These are phyloP conservation scores for Starmerella potacharoeniae DNA, from an alignment of 805 yeast genomes.

Conservation along the genomic window DNA sequence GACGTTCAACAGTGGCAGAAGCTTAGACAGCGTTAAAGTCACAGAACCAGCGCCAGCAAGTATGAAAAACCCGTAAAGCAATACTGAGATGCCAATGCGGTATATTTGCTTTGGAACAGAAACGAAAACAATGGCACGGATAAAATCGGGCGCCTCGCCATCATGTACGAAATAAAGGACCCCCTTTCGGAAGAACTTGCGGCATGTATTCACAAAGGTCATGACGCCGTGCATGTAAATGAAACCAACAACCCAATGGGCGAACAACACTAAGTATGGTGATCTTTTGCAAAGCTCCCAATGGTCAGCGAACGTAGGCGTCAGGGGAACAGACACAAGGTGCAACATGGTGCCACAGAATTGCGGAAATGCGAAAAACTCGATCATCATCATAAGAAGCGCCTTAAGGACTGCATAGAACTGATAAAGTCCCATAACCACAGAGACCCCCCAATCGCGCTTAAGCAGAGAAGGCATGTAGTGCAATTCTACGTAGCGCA, in stretches of 20 bases:
- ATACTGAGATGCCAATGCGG: slow-evolving; percentile 54
- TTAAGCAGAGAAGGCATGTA: slow-evolving; percentile 11
- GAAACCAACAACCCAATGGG: slow-evolving; percentile 67
- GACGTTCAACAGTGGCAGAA: slow-evolving; percentile 24
- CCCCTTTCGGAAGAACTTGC: slow-evolving; percentile 74
- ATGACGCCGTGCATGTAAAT: slow-evolving; percentile 81
- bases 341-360: slow-evolving; percentile 74
- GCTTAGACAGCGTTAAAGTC: slow-evolving; percentile 34
- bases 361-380: slow-evolving; percentile 73
- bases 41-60: slow-evolving; percentile 61
- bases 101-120: slow-evolving; percentile 63
- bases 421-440: slow-evolving; percentile 16
- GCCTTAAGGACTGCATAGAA: slow-evolving; percentile 54
- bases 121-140: slow-evolving; percentile 76
- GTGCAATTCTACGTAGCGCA: slow-evolving; percentile 6
- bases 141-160: slow-evolving; percentile 84
- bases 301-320: slow-evolving; percentile 7
- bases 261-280: slow-evolving; percentile 15
- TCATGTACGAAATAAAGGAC: slow-evolving; percentile 84
- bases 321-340: slow-evolving; percentile 51
- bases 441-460: slow-evolving; percentile 4
- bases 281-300: background rate
- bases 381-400: slow-evolving; percentile 60
- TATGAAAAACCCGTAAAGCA: slow-evolving; percentile 41
- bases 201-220: slow-evolving; percentile 69